Base-by-base conservation (phyloP, 1,139 yeast species). In the Pichia terricola region DNA sequence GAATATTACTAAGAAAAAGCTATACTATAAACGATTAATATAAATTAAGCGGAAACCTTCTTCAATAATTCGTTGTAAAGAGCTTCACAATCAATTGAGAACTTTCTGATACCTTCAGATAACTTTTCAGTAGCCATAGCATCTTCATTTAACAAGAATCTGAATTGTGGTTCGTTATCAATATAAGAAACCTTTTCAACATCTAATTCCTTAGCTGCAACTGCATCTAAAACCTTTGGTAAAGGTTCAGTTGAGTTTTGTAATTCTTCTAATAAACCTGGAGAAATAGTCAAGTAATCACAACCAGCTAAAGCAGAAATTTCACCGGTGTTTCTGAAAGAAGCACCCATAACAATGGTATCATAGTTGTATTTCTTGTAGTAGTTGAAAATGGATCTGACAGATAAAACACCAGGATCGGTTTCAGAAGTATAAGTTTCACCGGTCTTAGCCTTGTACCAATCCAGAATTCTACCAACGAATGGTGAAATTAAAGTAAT, bases 311-410 rank as follows among this genome's bases (percentile, higher is more conserved):
- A 77, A 58, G 94, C 95, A 71, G 82, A 84, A 72, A 91, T 88
- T 74, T 91, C 98, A 57, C 94, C 96, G 54, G 75, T 71, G 77
- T 89, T 94, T 81, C 99, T 89, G 89, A 91, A 91, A 49, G 97
- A 89, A 52, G 99, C 99, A 70, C 98, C 99, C 98, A 91, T 91
- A 63, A 91, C 98, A 66, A 91, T 89, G 69, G 98, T 91, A 62
- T 91, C 76, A 81, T 91, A 91, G 58, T 82, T 94, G 69, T 68
- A 87, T 75, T 91, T 91, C 81, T 91, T 91, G 85, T 91, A 91
- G 82, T 91, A 91, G 84, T 89, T 85, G 86, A 67, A 91, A 68
- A 91, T 91, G 50, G 64, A 65, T 68, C 80, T 82, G 59, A 91
- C 99, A 43, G 96, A 87, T 50, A 73, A 51, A 53, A 91, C 98